Evolutionary conservation across 208 protist species (phyloP).

Genomic region (Vickermania spadyakhi): DNA sequence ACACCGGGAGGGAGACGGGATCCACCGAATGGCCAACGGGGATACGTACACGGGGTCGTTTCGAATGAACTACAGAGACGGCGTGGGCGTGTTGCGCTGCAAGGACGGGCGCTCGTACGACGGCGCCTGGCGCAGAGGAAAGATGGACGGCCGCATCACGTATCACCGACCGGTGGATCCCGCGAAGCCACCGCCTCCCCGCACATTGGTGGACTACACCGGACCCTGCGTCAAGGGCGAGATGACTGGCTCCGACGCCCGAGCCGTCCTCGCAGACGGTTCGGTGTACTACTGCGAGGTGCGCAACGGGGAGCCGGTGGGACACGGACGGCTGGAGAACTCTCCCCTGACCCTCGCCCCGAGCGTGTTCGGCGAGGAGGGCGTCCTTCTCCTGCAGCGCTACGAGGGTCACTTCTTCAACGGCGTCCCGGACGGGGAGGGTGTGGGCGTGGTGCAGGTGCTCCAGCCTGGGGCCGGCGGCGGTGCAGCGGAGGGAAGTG

Average conservation of each 20-base stretch:
- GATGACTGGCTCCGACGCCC: slow-evolving; percentile 36
- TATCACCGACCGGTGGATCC: slow-evolving; percentile 3
- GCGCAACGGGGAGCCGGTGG: slow-evolving; percentile 36
- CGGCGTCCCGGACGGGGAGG: slow-evolving; percentile 53
- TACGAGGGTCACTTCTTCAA: slow-evolving; percentile 73
- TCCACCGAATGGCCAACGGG: slow-evolving; percentile 31
- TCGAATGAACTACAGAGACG: slow-evolving; percentile 29
- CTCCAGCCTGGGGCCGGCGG: not conserved
- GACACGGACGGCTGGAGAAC: slow-evolving; percentile 42
- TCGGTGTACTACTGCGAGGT: slow-evolving; percentile 55
- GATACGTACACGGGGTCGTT: slow-evolving; percentile 61
- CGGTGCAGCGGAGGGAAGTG: not conserved
- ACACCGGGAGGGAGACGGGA: slow-evolving; percentile 45
- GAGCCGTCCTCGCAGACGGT: slow-evolving; percentile 38
- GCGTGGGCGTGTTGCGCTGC: slow-evolving; percentile 32
- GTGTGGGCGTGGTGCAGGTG: slow-evolving; percentile 35
- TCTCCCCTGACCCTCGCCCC: slow-evolving; percentile 2
- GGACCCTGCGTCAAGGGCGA: slow-evolving; percentile 52
- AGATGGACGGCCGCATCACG: slow-evolving; percentile 37
- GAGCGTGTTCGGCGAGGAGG: slow-evolving; percentile 11
- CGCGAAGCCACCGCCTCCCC: not conserved
- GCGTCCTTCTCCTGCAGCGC: slow-evolving; percentile 19
- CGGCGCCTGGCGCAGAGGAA: slow-evolving; percentile 35
- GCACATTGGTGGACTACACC: slow-evolving; percentile 25
- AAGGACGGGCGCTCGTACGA: slow-evolving; percentile 28